Evolutionary conservation across 2,329 filamentous ascomycete species (phyloP), one percentile per base, ranked within the genome.

Genomic region (Rutstroemia sydowiana): DNA sequence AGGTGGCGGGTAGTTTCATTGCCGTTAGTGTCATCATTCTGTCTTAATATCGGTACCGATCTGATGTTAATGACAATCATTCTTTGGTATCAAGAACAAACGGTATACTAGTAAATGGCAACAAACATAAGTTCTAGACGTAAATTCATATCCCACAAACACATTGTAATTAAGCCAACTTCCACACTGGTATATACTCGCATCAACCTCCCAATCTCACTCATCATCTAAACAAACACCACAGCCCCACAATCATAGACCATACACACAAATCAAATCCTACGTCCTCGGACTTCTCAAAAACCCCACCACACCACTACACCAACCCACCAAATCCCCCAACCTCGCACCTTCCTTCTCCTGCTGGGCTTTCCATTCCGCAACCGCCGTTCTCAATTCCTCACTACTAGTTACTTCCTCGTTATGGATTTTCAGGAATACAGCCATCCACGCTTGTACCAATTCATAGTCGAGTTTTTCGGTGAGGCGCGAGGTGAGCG

Each of bases 401-500:
- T 73, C 70, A 53, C 64, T 59, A 11, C 54, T 45, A 0, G 71
- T 67, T 13, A 87, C 71, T 14, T 76, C 70, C 55, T 85, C 82
- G 6, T 76, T 77, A 68, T 97, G 92, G 37, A 95, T 72, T 44
- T 84, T 80, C 54, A 98, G 67, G 64, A 97, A 95, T 1, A 97
- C 92, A 2, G 86, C 84, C 90, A 98, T 97, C 92, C 93, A 98
- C 0, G 90, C 89, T 69, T 97, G 91, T 14, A 89, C 87, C 36
- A 98, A 76, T 70, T 98, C 93, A 68, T 95, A 98, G 68, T 97
- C 93, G 44, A 79, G 80, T 57, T 84, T 82, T 46, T 80, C 74
- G 40, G 73, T 70, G 48, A 97, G 72, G 11, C 86, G 77, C 49
- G 73, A 75, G 0, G 88, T 95, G 51, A 98, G 70, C 1, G 90